Percentiles rank a stretch among this genome's conserved stretches.
Conservation (phyloP, 208 protist species). For the Angomonas deanei region DNA sequence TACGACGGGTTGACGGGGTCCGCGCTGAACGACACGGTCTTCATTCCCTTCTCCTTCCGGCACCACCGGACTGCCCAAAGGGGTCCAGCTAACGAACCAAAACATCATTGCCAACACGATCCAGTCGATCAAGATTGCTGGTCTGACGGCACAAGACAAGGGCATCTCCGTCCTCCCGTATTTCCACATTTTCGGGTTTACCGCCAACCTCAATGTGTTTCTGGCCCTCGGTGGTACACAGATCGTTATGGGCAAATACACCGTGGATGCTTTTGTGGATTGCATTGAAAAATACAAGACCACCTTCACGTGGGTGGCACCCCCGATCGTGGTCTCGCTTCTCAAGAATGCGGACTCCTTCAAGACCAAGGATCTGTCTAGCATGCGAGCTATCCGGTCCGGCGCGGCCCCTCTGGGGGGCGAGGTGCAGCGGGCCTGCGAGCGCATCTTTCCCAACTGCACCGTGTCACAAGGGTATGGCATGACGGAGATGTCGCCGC, state of each 20-base stretch:
- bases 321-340: slow-evolving; percentile 65
- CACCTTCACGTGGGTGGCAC: slow-evolving; percentile 46
- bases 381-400: slow-evolving; percentile 21
- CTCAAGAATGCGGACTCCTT: slow-evolving; percentile 53
- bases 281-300: slow-evolving; percentile 42
- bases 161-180: slow-evolving; percentile 50
- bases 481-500: slow-evolving; percentile 74
- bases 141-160: slow-evolving; percentile 14
- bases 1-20: slow-evolving; percentile 4
- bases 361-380: slow-evolving; percentile 20
- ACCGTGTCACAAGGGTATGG: slow-evolving; percentile 72
- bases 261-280: slow-evolving; percentile 29
- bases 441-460: background rate
- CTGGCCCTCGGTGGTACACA: slow-evolving; percentile 23
- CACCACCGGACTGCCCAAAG: slow-evolving; percentile 39
- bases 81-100: slow-evolving; percentile 37
- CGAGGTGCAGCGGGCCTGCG: slow-evolving; percentile 22
- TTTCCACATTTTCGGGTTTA: slow-evolving; percentile 85
- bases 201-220: slow-evolving; percentile 25
- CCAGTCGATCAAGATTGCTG: too few species aligned
- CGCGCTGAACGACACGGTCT: slow-evolving; percentile 9
- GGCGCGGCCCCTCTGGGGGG: slow-evolving; percentile 60
- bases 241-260: slow-evolving; percentile 55
- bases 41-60: slow-evolving; percentile 26
- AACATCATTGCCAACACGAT: slow-evolving; percentile 14